phyloP scores from a whole-genome alignment of 208 protist genomes.

The Plasmodiophora brassicae region DNA sequence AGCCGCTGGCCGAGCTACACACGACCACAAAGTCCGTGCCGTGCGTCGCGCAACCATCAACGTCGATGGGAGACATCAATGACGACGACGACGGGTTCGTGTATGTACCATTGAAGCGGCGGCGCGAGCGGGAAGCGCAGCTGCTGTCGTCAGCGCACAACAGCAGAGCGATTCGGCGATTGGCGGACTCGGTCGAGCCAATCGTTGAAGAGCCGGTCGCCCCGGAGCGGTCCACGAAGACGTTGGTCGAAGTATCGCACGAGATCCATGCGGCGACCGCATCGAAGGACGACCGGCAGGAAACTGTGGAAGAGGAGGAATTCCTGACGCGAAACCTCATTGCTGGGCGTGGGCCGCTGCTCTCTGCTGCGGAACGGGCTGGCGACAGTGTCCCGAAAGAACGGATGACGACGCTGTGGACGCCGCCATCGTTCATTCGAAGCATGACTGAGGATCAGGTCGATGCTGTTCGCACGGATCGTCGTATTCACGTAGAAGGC shows the following conservation, averaged over 20 bases:
- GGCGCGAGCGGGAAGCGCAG: neutral
- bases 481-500: constrained; percentile 68
- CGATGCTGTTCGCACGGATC: constrained; percentile 56
- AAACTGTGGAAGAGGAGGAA: neutral
- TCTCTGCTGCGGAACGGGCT: constrained; percentile 63
- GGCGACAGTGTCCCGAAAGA: constrained; percentile 60
- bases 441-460: constrained; percentile 46
- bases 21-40: too few species aligned
- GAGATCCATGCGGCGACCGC: neutral
- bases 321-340: constrained; percentile 7
- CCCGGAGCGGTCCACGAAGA: neutral
- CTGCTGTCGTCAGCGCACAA: too few species aligned
- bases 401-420: constrained; percentile 60
- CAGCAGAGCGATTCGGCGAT: neutral
- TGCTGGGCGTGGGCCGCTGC: constrained; percentile 50
- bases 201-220: too few species aligned
- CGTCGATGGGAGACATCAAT: too few species aligned
- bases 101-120: constrained; percentile 26
- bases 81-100: neutral
- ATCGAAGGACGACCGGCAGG: neutral
- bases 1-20: too few species aligned
- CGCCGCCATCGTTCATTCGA: constrained; percentile 52
- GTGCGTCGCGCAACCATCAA: too few species aligned
- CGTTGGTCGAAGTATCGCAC: neutral
- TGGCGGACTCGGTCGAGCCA: neutral